Conservation (phyloP, 1,284 basidiomycete genomes). For the Ganoderma lucidum region DNA sequence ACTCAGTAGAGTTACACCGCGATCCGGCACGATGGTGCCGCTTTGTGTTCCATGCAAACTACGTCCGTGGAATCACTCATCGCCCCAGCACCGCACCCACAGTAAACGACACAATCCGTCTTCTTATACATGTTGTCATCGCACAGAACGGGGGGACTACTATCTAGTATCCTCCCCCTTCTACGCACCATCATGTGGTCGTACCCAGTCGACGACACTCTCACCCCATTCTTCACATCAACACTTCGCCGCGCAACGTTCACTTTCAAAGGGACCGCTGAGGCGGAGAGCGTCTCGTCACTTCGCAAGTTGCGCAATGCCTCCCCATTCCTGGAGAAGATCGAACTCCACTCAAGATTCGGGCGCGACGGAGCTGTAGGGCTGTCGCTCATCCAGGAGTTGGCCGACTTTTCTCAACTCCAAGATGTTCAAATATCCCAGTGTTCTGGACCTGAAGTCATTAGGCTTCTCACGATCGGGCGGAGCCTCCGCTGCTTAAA, state of each 20-base stretch:
- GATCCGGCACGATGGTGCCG: not conserved
- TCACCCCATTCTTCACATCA: not conserved
- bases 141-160: not conserved
- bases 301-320: not conserved
- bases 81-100: too few relatives aligned
- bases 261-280: not conserved
- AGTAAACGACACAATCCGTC: not conserved
- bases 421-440: not conserved
- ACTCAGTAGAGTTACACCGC: not conserved
- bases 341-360: not conserved
- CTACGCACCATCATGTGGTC: not conserved
- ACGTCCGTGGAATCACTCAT: not conserved
- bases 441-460: not conserved
- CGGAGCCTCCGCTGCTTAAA: not conserved
- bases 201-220: not conserved
- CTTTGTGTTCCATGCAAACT: not conserved
- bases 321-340: slow-evolving; percentile 1
- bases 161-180: not conserved
- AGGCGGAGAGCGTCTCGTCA: not conserved
- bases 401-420: not conserved
- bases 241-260: not conserved
- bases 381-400: not conserved
- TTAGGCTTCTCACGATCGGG: not conserved
- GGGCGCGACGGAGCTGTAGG: not conserved
- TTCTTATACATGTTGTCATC: not conserved